phyloP scores from a whole-genome alignment of 768 basidiomycete species.

The Trametes coccinea region DNA sequence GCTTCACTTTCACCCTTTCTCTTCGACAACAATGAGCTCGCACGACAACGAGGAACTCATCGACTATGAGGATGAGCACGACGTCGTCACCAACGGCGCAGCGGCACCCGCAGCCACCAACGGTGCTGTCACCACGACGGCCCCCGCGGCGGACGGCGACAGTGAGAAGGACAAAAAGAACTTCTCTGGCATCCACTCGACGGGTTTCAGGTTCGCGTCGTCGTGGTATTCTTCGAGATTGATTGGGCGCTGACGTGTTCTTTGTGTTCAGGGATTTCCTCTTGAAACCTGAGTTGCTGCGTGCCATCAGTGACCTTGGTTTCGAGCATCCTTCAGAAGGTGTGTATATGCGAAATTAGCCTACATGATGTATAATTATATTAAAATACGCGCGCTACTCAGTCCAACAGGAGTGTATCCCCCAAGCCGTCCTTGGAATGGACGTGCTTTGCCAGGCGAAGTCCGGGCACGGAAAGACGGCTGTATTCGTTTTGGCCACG shows the following conservation, averaged over 20 bases:
- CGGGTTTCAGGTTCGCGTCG: slow-evolving; percentile 84
- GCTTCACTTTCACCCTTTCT: slow-evolving; percentile 30
- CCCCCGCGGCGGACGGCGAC: slow-evolving; percentile 50
- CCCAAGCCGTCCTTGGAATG: slow-evolving; percentile 99
- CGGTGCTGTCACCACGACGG: slow-evolving; percentile 48
- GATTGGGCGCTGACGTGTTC: slow-evolving; percentile 20
- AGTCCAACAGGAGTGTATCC: slow-evolving; percentile 99
- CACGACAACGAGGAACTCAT: slow-evolving; percentile 91
- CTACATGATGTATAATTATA: neutral
- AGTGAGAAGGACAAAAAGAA: slow-evolving; percentile 91
- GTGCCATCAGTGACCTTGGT: slow-evolving; percentile 98
- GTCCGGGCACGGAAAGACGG: slow-evolving; percentile 98
- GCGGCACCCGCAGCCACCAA: slow-evolving; percentile 47
- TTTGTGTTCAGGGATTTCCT: slow-evolving; percentile 81
- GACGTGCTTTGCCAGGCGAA: slow-evolving; percentile 99
- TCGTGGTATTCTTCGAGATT: neutral
- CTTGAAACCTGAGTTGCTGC: slow-evolving; percentile 93
- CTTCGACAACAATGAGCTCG: slow-evolving; percentile 58
- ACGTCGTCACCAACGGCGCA: slow-evolving; percentile 64
- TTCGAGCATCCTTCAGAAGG: slow-evolving; percentile 99
- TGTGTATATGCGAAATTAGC: slow-evolving; percentile 36
- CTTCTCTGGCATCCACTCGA: slow-evolving; percentile 99
- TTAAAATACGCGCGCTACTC: slow-evolving; percentile 9
- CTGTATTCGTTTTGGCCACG: slow-evolving; percentile 97
- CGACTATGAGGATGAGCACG: slow-evolving; percentile 93